Base-by-base conservation (phyloP, 2,329 filamentous ascomycete species). In the Rutstroemia sp. region DNA sequence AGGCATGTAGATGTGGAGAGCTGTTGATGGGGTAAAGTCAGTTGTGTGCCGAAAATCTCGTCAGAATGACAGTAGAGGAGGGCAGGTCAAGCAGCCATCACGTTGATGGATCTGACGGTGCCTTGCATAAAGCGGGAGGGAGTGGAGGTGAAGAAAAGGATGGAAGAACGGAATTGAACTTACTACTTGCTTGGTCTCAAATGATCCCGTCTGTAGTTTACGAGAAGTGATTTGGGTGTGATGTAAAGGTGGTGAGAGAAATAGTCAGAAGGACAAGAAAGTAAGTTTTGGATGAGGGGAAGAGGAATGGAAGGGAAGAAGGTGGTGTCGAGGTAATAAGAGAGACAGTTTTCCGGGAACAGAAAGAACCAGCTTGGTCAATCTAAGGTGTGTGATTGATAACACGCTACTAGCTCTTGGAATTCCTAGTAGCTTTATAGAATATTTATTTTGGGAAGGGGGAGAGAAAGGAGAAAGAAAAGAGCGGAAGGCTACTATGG, bases 1-100 rank as follows among this genome's bases (percentile, higher is more conserved):
- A 41, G 61, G 59, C 57, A 62, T 66, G 16, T n/a, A 42, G 59
- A 51, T 25, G 6, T 37, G 7, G 30, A 39, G 50, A 16, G 17
- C 44, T 48, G 12, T 19, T 21, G 30, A 54, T 16, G 14, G 14
- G 12, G 16, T n/a, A 16, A n/a, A 14, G 34, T 54, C 37, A 54
- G 23, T 45, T 21, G 39, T 21, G 9, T 49, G 16, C 30, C 8
- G 17, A 7, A 34, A 9, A 12, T 34, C 30, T 34, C 30, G 30
- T 34, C 30, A 34, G 12, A 34, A 21, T 23, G n/a, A 4, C 30
- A 25, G 9, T n/a, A 21, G 16, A 25, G 45, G 17, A 56, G 38
- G 14, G 9, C 10, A 34, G 4, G 10, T 34, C 30, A 34, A 34
- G 9, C 17, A 47, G 42, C 19, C 23, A 25, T 38, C n/a, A n/a